Evolutionary conservation across 2,329 filamentous ascomycete species (phyloP), one percentile per base, ranked within the genome.

Genomic region (Phialocephala subalpina): DNA sequence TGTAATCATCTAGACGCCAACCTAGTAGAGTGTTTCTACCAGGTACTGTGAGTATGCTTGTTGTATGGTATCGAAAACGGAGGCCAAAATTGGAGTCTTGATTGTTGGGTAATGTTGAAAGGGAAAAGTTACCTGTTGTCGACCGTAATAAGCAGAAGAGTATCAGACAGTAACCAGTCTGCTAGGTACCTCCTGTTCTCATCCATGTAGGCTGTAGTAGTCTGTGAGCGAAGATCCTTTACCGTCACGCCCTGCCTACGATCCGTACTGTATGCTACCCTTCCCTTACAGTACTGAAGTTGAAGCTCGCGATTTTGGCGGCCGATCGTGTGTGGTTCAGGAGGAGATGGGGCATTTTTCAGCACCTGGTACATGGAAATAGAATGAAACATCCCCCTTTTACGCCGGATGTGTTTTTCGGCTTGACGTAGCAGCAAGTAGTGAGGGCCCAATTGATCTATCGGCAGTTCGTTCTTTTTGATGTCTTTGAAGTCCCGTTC

Each of bases 201-300:
- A 58, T 58, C 27, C 40, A 22, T 22, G 35, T 33, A 53, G 6
- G 14, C 16, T 18, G 25, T 18, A 20, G 22, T 6, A n/a, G 25
- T 33, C 25, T 29, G 22, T 29, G 25, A 53, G 11, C 49, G 25
- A 33, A 53, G 49, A 14, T 53, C 49, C 49, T 12, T 22, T 49
- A 49, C 45, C 45, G n/a, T 20, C 11, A 22, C n/a, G 9, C 18
- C 20, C 25, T 12, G 20, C 68, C 58, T 55, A 69, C 65, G 56
- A 27, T 36, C n/a, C 14, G 27, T 29, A 7, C 45, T 68, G 16
- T 47, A 66, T n/a, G 69, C 71, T 40, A 74, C 40, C 40, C 66
- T 69, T 16, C 70, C 72, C 55, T 71, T 70, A n/a, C 65, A 69
- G 40, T 73, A 73, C 49, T 69, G 64, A 35, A 42, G 36, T 12